These are phyloP conservation scores for Aspergillus pseudonomiae DNA, from an alignment of 2,329 filamentous ascomycete species.

Conservation along the genomic window DNA sequence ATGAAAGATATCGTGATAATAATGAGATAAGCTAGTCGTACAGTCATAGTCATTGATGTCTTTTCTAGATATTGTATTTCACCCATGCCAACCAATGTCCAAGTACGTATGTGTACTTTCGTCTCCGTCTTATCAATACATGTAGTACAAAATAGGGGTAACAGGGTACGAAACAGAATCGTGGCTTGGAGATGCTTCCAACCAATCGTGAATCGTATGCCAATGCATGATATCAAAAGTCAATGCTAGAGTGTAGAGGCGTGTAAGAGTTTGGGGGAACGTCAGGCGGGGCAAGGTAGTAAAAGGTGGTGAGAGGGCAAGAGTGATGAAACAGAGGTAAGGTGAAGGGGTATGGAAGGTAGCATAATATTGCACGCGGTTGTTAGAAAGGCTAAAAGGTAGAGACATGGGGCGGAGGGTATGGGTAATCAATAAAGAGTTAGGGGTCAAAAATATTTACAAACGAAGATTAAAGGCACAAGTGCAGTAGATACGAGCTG, in stretches of 20 bases:
- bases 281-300: not conserved
- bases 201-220: slow-evolving; percentile 4
- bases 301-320: not conserved
- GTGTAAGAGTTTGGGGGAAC: not conserved
- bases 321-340: not conserved
- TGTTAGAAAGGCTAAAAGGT: not conserved
- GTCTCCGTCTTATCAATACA: slow-evolving; percentile 27
- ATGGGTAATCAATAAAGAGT: slow-evolving; percentile 18
- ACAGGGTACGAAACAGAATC: slow-evolving; percentile 11
- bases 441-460: slow-evolving; percentile 34
- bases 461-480: slow-evolving; percentile 27
- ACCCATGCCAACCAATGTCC: slow-evolving; percentile 21
- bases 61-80: slow-evolving; percentile 29
- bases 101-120: slow-evolving; percentile 18
- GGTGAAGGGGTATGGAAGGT: slow-evolving; percentile 2
- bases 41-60: slow-evolving; percentile 33
- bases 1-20: not conserved
- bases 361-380: slow-evolving; percentile 3
- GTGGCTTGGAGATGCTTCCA: not conserved
- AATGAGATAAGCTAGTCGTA: slow-evolving; percentile 28
- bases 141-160: slow-evolving; percentile 22
- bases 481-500: slow-evolving; percentile 4
- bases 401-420: slow-evolving; percentile 4
- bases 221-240: slow-evolving; percentile 5
- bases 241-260: not conserved